These are phyloP conservation scores for Chalciporus sphaerocephalus DNA, from an alignment of 768 basidiomycete species.

Conservation along the genomic window DNA sequence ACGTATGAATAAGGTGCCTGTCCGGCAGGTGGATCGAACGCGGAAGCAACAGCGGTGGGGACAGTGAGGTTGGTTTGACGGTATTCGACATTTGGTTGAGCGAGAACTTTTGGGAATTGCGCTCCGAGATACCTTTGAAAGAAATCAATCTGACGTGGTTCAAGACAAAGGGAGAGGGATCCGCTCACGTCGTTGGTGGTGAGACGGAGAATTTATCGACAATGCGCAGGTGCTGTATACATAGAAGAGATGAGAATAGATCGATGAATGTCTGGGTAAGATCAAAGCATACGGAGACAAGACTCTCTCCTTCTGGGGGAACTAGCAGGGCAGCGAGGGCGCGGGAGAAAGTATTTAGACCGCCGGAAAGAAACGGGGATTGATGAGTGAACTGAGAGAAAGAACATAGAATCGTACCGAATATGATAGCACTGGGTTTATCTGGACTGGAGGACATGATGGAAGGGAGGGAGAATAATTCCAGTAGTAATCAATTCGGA, in stretches of 20 bases:
- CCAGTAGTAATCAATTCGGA: slow-evolving; percentile 20
- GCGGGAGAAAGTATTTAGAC: slow-evolving; percentile 75
- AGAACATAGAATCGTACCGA: slow-evolving; percentile 47
- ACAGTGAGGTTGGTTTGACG: slow-evolving; percentile 78
- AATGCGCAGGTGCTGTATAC: slow-evolving; percentile 56
- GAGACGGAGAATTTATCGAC: slow-evolving; percentile 70
- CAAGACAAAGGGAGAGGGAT: slow-evolving; percentile 19
- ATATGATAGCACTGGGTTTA: slow-evolving; percentile 68
- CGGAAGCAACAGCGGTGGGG: slow-evolving; percentile 55
- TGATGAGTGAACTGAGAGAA: slow-evolving; percentile 5
- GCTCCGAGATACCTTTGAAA: slow-evolving; percentile 66
- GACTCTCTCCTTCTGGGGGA: slow-evolving; percentile 59
- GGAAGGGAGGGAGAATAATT: slow-evolving; percentile 3
- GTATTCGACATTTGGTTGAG: slow-evolving; percentile 70
- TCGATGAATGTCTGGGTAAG: slow-evolving; percentile 10
- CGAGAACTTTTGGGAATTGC: slow-evolving; percentile 67
- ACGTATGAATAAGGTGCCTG: slow-evolving; percentile 70
- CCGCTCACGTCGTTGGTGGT: slow-evolving; percentile 68
- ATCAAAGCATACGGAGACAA: slow-evolving; percentile 60
- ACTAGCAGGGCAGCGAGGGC: slow-evolving; percentile 65
- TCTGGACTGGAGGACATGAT: slow-evolving; percentile 33
- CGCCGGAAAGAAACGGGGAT: slow-evolving; percentile 39
- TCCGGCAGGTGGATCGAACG: slow-evolving; percentile 70
- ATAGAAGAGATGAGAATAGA: slow-evolving; percentile 3
- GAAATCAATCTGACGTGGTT: slow-evolving; percentile 9